Evolutionary conservation across 345 rosid genomes (phyloP).

Genomic region (Hypericum perforatum): DNA sequence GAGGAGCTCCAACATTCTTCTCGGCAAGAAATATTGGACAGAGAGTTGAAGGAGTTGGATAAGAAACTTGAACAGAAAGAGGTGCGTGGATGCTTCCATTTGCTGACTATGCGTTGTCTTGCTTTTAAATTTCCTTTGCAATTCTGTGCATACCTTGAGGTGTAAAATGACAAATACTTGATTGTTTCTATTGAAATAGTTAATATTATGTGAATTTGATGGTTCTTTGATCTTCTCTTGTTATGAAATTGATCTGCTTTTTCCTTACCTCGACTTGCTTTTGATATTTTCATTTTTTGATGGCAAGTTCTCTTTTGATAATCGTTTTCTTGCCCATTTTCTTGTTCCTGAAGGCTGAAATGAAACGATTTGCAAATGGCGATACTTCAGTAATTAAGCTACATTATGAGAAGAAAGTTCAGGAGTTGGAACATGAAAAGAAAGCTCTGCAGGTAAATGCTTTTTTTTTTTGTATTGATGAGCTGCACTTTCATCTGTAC

Average conservation of each 20-base stretch:
- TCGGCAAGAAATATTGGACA: constrained; percentile 75
- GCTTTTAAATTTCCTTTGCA: too few species aligned
- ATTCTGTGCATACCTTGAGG: too few species aligned
- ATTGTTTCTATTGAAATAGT: too few species aligned
- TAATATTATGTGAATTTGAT: too few species aligned
- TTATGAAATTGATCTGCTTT: too few species aligned
- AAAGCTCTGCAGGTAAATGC: constrained; percentile 58
- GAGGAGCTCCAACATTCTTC: constrained; percentile 81
- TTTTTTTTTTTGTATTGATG: background rate
- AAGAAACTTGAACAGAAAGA: constrained; percentile 84
- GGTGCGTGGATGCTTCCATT: constrained; percentile 30
- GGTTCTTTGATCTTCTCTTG: too few species aligned
- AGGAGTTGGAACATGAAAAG: constrained; percentile 83
- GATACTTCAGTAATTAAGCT: constrained; percentile 84
- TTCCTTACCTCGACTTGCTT: background rate
- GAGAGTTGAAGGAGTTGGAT: constrained; percentile 89
- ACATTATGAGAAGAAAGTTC: constrained; percentile 88
- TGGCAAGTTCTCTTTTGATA: background rate
- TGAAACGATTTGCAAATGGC: constrained; percentile 56
- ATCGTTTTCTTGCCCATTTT: constrained; percentile 4
- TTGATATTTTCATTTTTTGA: background rate
- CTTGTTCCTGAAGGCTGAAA: constrained; percentile 67
- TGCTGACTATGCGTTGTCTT: background rate
- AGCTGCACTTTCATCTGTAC: background rate
- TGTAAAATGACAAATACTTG: too few species aligned